Evolutionary conservation across 2,329 filamentous ascomycete species (phyloP).

Genomic region (Colletotrichum sp.): DNA sequence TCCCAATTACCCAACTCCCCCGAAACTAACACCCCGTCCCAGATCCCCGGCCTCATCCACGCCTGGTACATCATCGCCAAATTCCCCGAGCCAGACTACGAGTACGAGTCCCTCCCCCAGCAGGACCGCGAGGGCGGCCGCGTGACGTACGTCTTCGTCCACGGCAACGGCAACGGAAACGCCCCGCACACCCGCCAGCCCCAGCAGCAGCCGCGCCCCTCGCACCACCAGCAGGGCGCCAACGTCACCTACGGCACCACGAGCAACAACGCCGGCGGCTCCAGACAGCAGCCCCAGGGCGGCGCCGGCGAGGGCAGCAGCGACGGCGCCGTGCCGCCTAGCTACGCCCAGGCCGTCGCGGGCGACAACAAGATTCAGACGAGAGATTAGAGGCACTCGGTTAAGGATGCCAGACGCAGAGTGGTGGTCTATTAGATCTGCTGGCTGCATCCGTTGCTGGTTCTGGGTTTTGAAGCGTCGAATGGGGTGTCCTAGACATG

Average conservation of each 20-base stretch:
- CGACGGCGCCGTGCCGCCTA: constrained; percentile 69
- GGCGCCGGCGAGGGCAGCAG: constrained; percentile 48
- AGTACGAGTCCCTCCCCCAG: constrained; percentile 67
- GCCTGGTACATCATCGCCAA: constrained; percentile 98
- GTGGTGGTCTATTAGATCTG: neutral
- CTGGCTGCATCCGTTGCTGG: neutral
- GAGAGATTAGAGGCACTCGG: constrained; percentile 49
- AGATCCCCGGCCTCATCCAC: constrained; percentile 87
- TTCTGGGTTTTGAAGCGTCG: neutral
- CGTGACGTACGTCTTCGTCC: constrained; percentile 81
- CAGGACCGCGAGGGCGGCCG: constrained; percentile 61
- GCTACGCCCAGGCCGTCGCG: constrained; percentile 83
- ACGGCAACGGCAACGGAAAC: constrained; percentile 41
- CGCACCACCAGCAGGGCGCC: constrained; percentile 32
- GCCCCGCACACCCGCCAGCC: constrained; percentile 32
- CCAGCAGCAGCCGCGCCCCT: constrained; percentile 34
- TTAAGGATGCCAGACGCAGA: neutral
- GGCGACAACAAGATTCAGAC: constrained; percentile 91
- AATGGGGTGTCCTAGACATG: neutral
- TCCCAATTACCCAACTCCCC: constrained; percentile 34
- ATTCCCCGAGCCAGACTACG: constrained; percentile 76
- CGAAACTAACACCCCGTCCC: neutral
- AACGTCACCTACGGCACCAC: constrained; percentile 54
- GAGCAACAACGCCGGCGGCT: constrained; percentile 25
- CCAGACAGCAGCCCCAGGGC: constrained; percentile 30